Conservation (phyloP, 176 grass and related monocot genomes). For the Cymbopogon citratus region DNA sequence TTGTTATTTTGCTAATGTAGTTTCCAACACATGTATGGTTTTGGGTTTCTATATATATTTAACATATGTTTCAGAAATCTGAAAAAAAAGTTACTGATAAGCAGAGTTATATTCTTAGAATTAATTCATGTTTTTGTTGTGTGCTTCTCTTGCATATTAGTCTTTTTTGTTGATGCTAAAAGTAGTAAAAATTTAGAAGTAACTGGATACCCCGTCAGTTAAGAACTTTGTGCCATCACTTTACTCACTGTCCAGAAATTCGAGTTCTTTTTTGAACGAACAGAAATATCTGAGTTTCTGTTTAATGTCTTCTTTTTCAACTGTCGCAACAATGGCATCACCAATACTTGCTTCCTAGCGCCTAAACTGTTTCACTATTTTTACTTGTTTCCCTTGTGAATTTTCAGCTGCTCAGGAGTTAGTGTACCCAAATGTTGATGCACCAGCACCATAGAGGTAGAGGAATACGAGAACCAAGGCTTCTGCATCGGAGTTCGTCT, state of each 20-base stretch:
- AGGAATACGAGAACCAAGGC: too few species aligned
- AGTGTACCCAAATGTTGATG: not conserved
- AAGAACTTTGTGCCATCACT: not conserved
- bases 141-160: too few species aligned
- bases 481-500: not conserved
- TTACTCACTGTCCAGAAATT: not conserved
- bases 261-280: not conserved
- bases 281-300: not conserved
- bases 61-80: not conserved
- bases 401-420: not conserved
- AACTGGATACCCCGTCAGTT: not conserved
- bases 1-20: not conserved
- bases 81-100: not conserved
- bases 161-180: not conserved
- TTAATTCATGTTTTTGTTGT: not conserved
- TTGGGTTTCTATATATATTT: too few species aligned
- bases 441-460: too few species aligned
- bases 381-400: not conserved
- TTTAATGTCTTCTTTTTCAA: not conserved
- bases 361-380: not conserved
- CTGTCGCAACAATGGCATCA: not conserved
- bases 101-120: not conserved
- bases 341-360: not conserved
- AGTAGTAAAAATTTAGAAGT: not conserved
- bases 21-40: not conserved